Base-by-base conservation (phyloP, 2,329 filamentous ascomycete species). In the Fusarium fujikuroi region DNA sequence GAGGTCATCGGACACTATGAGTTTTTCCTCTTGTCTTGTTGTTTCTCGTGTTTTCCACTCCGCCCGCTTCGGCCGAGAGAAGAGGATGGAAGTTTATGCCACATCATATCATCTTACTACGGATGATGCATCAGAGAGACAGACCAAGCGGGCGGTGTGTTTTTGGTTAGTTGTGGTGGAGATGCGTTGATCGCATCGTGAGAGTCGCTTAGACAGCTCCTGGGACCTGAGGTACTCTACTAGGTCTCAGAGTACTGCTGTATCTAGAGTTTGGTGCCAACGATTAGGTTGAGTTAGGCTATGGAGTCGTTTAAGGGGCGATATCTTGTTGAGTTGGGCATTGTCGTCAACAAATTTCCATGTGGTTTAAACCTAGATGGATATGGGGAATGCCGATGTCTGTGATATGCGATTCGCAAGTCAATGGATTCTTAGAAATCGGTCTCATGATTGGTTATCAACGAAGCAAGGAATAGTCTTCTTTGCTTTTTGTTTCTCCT, bases 1-100 rank as follows among this genome's bases (percentile, higher is more conserved):
- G 61, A 68, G 75, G 75, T 77, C 75, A 77, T 76, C 75, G 74
- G 72, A 74, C 72, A 76, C 44, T 49, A 65, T 65, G 69, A 63
- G 39, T 47, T 67, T 67, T 66, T 66, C 30, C 30, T 60, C 34
- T 63, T 10, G 36, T 28, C 30, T 32, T 34, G 32, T 19, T 19
- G 42, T 40, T 60, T 74, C 49, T 49, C 63, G 63, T 69, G 68
- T 54, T 59, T 25, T 57, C 30, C 40, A 66, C 66, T 69, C 75
- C 73, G 73, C 71, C 73, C 73, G 73, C 71, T 56, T 54, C 54
- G 52, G 64, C 59, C 64, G 64, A 63, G 34, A 64, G 28, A 59
- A 62, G 56, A 63, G 52, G 58, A 58, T 59, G 43, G 43, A 53
- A 72, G 63, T 59, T 60, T 36, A 53, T 62, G 69, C 73, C 75